Evolutionary conservation across 345 rosid genomes (phyloP).

Genomic region (Sisymbrium irio): DNA sequence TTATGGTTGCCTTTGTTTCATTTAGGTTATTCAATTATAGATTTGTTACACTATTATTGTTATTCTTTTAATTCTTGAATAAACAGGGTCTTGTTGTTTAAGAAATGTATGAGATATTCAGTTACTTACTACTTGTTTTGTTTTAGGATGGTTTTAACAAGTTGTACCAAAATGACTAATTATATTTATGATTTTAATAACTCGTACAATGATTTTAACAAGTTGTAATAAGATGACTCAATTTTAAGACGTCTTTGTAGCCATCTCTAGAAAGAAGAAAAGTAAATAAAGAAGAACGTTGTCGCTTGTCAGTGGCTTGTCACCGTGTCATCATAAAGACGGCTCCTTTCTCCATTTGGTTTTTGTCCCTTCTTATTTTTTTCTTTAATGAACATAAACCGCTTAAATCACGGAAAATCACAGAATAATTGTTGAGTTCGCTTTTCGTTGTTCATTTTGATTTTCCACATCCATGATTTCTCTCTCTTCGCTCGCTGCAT

Average conservation of each 20-base stretch:
- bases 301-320: not conserved
- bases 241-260: not conserved
- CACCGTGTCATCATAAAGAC: not conserved
- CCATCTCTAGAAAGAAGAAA: not conserved
- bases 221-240: too few species aligned
- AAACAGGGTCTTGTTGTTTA: too few species aligned
- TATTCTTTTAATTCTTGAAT: too few species aligned
- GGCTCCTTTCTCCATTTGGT: slow-evolving; percentile 6
- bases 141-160: too few species aligned
- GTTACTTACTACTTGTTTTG: too few species aligned
- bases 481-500: not conserved
- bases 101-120: too few species aligned
- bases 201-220: too few species aligned
- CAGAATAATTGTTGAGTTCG: not conserved
- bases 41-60: too few species aligned
- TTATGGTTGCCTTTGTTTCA: too few species aligned
- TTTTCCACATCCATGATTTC: not conserved
- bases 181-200: too few species aligned
- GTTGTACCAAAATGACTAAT: too few species aligned
- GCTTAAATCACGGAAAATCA: not conserved
- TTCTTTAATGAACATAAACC: not conserved
- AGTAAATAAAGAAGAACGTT: not conserved
- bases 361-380: not conserved
- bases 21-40: too few species aligned
- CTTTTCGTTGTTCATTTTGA: not conserved